Conservation (phyloP, 257 asterid species). For the Echium plantagineum region DNA sequence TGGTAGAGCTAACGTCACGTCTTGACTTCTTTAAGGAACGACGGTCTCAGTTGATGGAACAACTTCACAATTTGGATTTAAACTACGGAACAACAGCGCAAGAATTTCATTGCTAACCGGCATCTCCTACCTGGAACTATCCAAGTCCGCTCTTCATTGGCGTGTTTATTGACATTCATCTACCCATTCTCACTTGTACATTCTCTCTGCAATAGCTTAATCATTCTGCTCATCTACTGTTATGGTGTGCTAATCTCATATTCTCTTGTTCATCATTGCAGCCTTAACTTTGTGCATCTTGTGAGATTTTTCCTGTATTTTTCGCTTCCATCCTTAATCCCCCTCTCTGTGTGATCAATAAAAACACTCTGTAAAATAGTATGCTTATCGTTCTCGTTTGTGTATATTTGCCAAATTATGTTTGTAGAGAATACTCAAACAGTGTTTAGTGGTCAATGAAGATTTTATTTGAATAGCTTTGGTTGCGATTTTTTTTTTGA, state of each 20-base stretch:
- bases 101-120: constrained; percentile 49
- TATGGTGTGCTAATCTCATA: constrained; percentile 3
- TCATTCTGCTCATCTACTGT: constrained; percentile 12
- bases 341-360: too few relatives aligned
- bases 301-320: too few relatives aligned
- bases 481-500: too few relatives aligned
- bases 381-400: too few relatives aligned
- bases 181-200: constrained; percentile 24
- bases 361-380: too few relatives aligned
- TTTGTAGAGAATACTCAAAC: too few relatives aligned
- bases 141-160: constrained; percentile 10
- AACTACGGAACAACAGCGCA: constrained; percentile 54
- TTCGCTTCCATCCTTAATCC: too few relatives aligned
- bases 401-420: too few relatives aligned
- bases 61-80: constrained; percentile 71
- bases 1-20: constrained; percentile 80
- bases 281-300: constrained; percentile 3
- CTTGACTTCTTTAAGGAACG: constrained; percentile 91
- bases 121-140: constrained; percentile 88
- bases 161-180: constrained; percentile 8
- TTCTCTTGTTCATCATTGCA: constrained; percentile 1
- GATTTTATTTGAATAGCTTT: too few relatives aligned
- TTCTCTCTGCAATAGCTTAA: constrained; percentile 27
- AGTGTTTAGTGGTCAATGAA: too few relatives aligned
- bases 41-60: constrained; percentile 94